A percentile compares a stretch with the other conserved stretches of the same genome.
Conservation (phyloP, 805 yeast species). For the Crinitomyces ghanaensis region DNA sequence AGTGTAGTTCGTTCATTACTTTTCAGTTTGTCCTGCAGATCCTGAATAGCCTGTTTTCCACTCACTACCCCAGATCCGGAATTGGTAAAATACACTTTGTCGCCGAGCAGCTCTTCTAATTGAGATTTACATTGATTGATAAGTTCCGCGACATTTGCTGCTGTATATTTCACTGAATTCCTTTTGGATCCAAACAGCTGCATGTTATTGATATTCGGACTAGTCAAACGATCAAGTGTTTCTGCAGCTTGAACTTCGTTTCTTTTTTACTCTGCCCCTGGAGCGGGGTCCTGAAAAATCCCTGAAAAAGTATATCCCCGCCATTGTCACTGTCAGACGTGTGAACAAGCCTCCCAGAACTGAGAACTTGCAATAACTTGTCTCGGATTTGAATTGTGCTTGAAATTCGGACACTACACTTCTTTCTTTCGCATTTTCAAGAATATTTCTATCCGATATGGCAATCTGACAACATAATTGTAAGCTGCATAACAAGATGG, state of each 20-base stretch:
- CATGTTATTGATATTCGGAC: background rate
- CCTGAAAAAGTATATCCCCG: no score
- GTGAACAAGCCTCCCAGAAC: no score
- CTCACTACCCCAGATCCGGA: constrained; percentile 10
- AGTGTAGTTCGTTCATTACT: constrained; percentile 11
- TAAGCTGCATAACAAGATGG: no score
- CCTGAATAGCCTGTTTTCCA: constrained; percentile 3
- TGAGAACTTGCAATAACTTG: no score
- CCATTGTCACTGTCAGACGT: no score
- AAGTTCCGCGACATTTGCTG: constrained; percentile 6
- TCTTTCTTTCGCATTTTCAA: no score
- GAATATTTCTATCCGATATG: no score
- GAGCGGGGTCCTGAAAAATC: no score
- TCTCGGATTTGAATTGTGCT: no score
- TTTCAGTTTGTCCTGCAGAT: constrained; percentile 5
- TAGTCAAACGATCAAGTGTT: background rate
- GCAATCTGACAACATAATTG: no score
- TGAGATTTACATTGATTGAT: constrained; percentile 2
- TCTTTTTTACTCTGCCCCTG: no score
- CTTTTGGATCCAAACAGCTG: background rate
- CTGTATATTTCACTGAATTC: constrained; percentile 5
- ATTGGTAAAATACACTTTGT: constrained; percentile 9
- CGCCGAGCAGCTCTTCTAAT: constrained; percentile 3
- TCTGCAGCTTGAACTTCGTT: background rate
- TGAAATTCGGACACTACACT: no score